Base-by-base conservation (phyloP, 108 stramenopile genomes). In the Poteriospumella lacustris region DNA sequence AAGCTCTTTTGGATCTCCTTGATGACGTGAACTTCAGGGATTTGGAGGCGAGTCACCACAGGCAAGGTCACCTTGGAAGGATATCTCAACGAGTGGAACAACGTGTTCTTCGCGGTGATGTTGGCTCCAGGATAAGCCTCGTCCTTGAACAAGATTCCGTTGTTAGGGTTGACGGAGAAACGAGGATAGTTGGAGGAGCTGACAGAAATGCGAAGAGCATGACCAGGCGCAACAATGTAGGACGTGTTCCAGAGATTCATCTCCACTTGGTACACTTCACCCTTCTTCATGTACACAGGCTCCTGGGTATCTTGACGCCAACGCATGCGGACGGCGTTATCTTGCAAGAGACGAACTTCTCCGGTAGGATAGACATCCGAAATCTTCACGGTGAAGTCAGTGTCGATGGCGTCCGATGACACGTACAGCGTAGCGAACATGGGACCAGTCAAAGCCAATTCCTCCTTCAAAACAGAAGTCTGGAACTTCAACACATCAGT, bases 311-410 rank as follows among this genome's bases (percentile, higher is more conserved):
- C 77, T 29, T 82, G 58, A 9, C 76, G 39, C 81, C 81, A 82
- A 28, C 82, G 68, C 82, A 82, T 82, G 43, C 82, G 64, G 31
- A 80, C 43, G 0, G 68, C 79, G 15, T 44, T 52, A 19, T 76
- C 81, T 15, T 67, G 78, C 15, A 82, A 62, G 68, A 70, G 42
- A 26, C 39, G 34, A 39, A 28, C 58, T 28, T 72, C 72, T 0
- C 82, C 82, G 38, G 29, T 73, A 0, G 82, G 82, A 76, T 82
- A 82, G 0, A 82, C 59, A 41, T 82, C 82, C 44, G 47, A 69
- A 24, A 82, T n/a, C 56, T 78, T 75, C 29, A 75, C 82, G 28
- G 0, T 43, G 58, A 82, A 82, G 43, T 82, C 82, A n/a, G 82
- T 82, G 68, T 82, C 82, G 58, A 56, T 39, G 19, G 68, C 78